phyloP scores from a whole-genome alignment of 495 filamentous ascomycete species.

The Aspergillus steynii region DNA sequence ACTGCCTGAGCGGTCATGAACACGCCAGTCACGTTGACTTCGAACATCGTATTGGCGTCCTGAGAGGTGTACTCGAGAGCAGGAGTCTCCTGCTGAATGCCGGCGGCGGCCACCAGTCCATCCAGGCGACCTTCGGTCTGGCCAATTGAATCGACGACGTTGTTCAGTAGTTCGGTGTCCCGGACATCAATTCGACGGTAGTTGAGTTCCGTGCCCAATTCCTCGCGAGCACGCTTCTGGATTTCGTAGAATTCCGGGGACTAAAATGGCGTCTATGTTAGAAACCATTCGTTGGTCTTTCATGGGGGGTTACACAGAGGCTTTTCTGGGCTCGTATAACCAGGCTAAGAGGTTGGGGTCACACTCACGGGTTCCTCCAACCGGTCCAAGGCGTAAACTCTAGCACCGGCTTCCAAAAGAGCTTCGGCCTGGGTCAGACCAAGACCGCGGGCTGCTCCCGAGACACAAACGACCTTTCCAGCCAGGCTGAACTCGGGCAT shows the following conservation, averaged over 20 bases:
- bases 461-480: constrained; percentile 75
- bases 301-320: background rate
- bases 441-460: constrained; percentile 76
- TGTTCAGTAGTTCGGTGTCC: constrained; percentile 67
- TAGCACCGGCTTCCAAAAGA: constrained; percentile 77
- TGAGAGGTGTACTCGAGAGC: constrained; percentile 69
- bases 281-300: background rate
- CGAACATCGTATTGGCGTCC: constrained; percentile 70
- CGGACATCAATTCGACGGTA: constrained; percentile 87
- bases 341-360: background rate
- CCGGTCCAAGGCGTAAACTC: constrained; percentile 50
- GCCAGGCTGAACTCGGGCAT: constrained; percentile 79
- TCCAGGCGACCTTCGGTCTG: constrained; percentile 71
- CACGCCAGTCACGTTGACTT: constrained; percentile 74
- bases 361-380: constrained; percentile 45
- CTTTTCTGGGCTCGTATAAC: background rate
- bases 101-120: constrained; percentile 75
- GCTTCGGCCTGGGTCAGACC: constrained; percentile 79
- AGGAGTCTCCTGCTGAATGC: constrained; percentile 67
- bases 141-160: constrained; percentile 66
- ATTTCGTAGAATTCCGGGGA: constrained; percentile 61
- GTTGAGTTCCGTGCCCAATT: constrained; percentile 67
- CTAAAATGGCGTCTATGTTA: constrained; percentile 30
- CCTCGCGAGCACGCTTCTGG: constrained; percentile 60
- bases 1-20: constrained; percentile 73